Conservation (phyloP, 1,139 yeast genomes). For the Blastobotrys petasosporus region DNA sequence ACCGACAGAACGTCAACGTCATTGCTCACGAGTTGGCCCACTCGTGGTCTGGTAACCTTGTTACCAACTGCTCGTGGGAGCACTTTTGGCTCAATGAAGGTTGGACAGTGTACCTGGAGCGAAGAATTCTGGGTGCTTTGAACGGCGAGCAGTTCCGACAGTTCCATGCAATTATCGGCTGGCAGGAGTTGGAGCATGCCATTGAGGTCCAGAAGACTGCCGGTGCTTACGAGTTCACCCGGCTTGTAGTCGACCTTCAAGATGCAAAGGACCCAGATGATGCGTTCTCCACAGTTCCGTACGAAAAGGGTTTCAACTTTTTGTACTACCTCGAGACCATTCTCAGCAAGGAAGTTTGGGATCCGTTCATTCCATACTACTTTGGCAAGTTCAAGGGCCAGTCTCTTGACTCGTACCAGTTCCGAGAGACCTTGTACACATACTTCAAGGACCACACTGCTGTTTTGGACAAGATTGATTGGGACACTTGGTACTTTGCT, state of each 20-base stretch:
- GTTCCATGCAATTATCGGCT: conserved; percentile 79
- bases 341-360: conserved; percentile 61
- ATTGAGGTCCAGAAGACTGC: conserved; percentile 55
- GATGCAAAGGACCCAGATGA: conserved; percentile 75
- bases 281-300: conserved; percentile 81
- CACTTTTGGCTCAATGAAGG: conserved; percentile 96
- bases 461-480: conserved; percentile 61
- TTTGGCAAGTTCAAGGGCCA: conserved; percentile 61
- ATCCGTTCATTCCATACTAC: conserved; percentile 73
- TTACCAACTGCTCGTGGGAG: conserved; percentile 86
- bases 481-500: conserved; percentile 75
- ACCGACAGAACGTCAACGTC: conserved; percentile 79
- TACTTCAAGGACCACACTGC: conserved; percentile 41
- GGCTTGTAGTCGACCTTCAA: conserved; percentile 63
- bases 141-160: conserved; percentile 77
- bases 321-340: conserved; percentile 66
- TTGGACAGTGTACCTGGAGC: conserved; percentile 89
- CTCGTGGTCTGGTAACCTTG: conserved; percentile 88
- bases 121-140: conserved; percentile 70
- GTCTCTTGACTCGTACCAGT: conserved; percentile 77
- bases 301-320: conserved; percentile 83
- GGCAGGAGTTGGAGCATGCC: conserved; percentile 70
- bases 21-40: conserved; percentile 91
- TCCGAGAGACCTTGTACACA: conserved; percentile 67
- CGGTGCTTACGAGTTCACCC: conserved; percentile 48